A percentile compares a stretch with the other conserved stretches of the same genome.
phyloP scores from a whole-genome alignment of 1,284 basidiomycete species.

The Ustanciosporium gigantosporum region DNA sequence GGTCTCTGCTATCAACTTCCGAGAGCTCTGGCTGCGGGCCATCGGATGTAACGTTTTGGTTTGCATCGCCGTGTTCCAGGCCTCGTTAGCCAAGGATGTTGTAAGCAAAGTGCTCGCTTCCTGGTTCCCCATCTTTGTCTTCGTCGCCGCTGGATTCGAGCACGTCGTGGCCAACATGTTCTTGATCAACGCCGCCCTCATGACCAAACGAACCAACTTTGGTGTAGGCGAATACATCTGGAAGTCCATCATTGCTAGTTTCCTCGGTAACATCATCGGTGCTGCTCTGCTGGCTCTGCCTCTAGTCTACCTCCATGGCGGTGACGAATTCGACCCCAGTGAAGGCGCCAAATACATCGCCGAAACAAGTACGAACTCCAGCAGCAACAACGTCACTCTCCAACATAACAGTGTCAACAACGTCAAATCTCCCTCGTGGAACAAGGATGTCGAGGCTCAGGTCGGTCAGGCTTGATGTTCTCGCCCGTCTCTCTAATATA shows the following conservation, averaged over 20 bases:
- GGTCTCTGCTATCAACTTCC: constrained; percentile 34
- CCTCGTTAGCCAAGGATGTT: constrained; percentile 72
- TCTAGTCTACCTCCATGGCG: constrained; percentile 44
- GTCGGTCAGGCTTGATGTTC: constrained; percentile 3
- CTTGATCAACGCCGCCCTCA: constrained; percentile 71
- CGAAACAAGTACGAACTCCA: constrained; percentile 4
- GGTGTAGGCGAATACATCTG: constrained; percentile 68
- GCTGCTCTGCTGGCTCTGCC: constrained; percentile 66
- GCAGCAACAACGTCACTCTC: constrained; percentile 18
- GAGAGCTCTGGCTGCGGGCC: constrained; percentile 72
- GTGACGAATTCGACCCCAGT: constrained; percentile 42
- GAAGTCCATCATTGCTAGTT: constrained; percentile 72
- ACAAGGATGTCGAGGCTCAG: constrained; percentile 29
- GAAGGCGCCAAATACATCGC: constrained; percentile 1
- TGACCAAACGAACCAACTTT: constrained; percentile 45
- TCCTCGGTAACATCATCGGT: constrained; percentile 73
- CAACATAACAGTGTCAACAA: constrained; percentile 3
- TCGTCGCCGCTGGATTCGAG: constrained; percentile 70
- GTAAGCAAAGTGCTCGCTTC: constrained; percentile 73
- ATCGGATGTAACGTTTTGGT: constrained; percentile 81
- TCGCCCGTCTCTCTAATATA: no score
- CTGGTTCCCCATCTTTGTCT: constrained; percentile 79
- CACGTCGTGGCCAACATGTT: constrained; percentile 67
- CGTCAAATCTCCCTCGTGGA: constrained; percentile 1
- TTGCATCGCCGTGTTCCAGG: constrained; percentile 78